Percentiles rank a stretch among this genome's conserved stretches.
These are phyloP conservation scores for Zygosaccharomyces pseudobailii DNA, from an alignment of 1,139 yeast genomes.

Conservation along the genomic window DNA sequence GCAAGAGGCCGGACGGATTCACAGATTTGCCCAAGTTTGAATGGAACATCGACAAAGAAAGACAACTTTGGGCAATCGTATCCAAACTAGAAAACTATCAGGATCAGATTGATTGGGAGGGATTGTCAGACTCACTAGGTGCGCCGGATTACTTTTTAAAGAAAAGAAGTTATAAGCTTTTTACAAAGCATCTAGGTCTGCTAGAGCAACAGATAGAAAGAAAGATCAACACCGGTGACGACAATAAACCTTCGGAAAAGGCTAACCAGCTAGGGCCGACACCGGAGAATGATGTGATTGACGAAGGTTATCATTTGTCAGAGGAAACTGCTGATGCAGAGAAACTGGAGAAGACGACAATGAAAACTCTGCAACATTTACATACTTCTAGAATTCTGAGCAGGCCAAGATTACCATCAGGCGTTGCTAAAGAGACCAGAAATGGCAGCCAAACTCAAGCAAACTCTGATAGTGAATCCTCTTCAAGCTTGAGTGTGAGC, in stretches of 20 bases:
- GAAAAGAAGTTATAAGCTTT: slow-evolving; percentile 28
- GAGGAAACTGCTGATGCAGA: neutral
- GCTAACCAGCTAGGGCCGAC: slow-evolving; percentile 6
- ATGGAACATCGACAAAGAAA: slow-evolving; percentile 42
- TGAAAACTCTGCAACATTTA: slow-evolving; percentile 19
- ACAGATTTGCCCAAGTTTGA: slow-evolving; percentile 39
- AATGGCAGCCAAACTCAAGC: slow-evolving; percentile 1
- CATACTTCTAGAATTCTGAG: slow-evolving; percentile 26
- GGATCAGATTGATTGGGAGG: slow-evolving; percentile 40
- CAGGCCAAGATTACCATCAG: slow-evolving; percentile 10
- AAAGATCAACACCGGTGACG: slow-evolving; percentile 11
- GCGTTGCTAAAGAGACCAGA: slow-evolving; percentile 9
- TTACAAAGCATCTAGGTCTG: slow-evolving; percentile 26
- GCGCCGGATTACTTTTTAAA: slow-evolving; percentile 30
- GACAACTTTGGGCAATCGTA: slow-evolving; percentile 39
- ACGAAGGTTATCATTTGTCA: neutral
- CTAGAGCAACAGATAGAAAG: slow-evolving; percentile 25
- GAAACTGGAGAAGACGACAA: slow-evolving; percentile 12
- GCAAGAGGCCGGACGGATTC: slow-evolving; percentile 40
- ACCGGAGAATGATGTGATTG: neutral
- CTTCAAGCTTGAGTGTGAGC: slow-evolving; percentile 37
- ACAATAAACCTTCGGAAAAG: slow-evolving; percentile 4
- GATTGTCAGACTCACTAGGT: slow-evolving; percentile 21
- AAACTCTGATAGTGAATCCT: slow-evolving; percentile 21
- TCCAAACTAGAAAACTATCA: slow-evolving; percentile 34